phyloP scores from a whole-genome alignment of 2,329 filamentous ascomycete genomes.

The Knufia fluminis region DNA sequence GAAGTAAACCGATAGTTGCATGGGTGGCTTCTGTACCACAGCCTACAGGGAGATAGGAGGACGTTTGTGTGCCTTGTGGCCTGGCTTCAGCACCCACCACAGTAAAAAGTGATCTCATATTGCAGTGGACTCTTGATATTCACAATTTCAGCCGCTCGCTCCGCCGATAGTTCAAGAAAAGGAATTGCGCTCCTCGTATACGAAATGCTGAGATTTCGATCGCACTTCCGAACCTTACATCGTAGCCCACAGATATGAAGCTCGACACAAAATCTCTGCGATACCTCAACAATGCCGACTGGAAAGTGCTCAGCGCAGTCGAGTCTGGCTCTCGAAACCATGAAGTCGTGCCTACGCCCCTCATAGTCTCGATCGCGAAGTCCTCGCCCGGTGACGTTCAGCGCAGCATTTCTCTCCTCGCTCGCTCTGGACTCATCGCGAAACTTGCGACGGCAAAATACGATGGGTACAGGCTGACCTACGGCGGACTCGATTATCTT shows the following conservation, averaged over 20 bases:
- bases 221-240: background rate
- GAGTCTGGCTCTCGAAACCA: conserved; percentile 94
- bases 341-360: conserved; percentile 82
- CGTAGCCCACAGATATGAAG: conserved; percentile 58
- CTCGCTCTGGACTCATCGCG: conserved; percentile 84
- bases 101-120: too few species aligned
- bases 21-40: too few species aligned
- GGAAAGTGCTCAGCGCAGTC: conserved; percentile 85
- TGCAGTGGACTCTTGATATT: too few species aligned
- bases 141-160: too few species aligned
- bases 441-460: conserved; percentile 94
- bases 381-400: conserved; percentile 66
- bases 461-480: conserved; percentile 92
- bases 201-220: background rate
- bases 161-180: too few species aligned
- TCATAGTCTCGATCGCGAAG: conserved; percentile 77
- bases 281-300: conserved; percentile 86
- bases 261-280: conserved; percentile 89
- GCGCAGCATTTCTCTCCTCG: conserved; percentile 77
- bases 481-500: conserved; percentile 96
- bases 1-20: too few species aligned
- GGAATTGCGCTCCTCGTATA: too few species aligned
- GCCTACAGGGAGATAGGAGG: too few species aligned
- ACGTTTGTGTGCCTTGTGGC: too few species aligned
- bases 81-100: too few species aligned